phyloP scores from a whole-genome alignment of 768 basidiomycete species.

The Leccinellum albellum region DNA sequence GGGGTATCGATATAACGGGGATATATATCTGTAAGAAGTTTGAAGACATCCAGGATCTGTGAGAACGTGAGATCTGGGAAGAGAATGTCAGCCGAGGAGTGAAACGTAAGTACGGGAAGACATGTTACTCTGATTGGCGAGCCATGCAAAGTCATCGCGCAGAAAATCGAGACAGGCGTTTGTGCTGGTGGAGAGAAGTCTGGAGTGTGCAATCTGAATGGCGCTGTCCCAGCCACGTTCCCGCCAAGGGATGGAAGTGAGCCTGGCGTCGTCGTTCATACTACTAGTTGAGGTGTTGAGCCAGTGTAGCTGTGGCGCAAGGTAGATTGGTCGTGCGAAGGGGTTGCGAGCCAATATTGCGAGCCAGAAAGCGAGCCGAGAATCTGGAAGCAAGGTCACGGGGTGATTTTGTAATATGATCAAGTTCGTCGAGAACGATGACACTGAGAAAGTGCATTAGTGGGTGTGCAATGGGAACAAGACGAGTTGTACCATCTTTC shows the following conservation, averaged over 20 bases:
- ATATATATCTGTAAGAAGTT: conserved; percentile 70
- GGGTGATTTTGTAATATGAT: conserved; percentile 66
- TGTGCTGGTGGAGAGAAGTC: conserved; percentile 50
- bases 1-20: conserved; percentile 70
- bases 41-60: conserved; percentile 67
- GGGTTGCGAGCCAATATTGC: too few species aligned
- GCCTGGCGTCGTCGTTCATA: too few species aligned
- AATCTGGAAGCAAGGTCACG: conserved; percentile 63
- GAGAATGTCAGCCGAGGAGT: conserved; percentile 1
- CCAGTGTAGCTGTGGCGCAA: too few species aligned
- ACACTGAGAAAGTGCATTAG: conserved; percentile 43
- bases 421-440: conserved; percentile 82
- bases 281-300: too few species aligned
- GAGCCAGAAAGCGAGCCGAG: too few species aligned
- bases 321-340: too few species aligned
- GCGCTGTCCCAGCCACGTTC: conserved; percentile 57
- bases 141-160: conserved; percentile 53
- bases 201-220: conserved; percentile 48
- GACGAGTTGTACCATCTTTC: conserved; percentile 39
- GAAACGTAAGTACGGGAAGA: conserved; percentile 4
- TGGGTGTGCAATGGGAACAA: conserved; percentile 7
- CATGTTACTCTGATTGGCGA: conserved; percentile 60
- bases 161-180: conserved; percentile 56
- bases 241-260: conserved; percentile 50
- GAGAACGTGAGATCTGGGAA: conserved; percentile 53